Percentiles rank a stretch among this genome's conserved stretches.
phyloP scores from a whole-genome alignment of 2,329 filamentous ascomycete species.

The Aspergillus udagawae region DNA sequence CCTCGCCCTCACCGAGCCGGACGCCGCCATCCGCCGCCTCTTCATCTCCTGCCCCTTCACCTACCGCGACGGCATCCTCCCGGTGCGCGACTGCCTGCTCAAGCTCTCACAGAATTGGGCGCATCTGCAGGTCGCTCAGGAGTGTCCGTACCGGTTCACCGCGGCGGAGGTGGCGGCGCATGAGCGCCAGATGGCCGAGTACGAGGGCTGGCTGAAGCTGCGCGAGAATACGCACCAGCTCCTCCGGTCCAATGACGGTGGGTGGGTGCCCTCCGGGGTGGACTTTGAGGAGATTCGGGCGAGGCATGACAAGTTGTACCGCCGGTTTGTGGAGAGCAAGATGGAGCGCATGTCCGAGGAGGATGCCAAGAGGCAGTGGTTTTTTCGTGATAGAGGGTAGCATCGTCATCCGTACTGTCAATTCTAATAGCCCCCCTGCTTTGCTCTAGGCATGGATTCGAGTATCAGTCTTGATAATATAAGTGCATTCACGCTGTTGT shows the following conservation, averaged over 20 bases:
- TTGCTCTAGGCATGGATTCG: too few species aligned
- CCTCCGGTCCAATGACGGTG: slow-evolving; percentile 11
- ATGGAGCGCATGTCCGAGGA: slow-evolving; percentile 6
- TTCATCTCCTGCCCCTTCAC: slow-evolving; percentile 12
- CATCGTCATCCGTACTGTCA: too few species aligned
- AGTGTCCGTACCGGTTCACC: slow-evolving; percentile 12
- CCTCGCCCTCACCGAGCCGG: slow-evolving; percentile 14
- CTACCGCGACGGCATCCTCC: slow-evolving; percentile 13
- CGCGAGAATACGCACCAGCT: slow-evolving; percentile 12
- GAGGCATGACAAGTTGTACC: slow-evolving; percentile 10
- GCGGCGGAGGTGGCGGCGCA: slow-evolving; percentile 9
- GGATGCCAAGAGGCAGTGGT: slow-evolving; percentile 15
- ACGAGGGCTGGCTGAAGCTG: slow-evolving; percentile 13
- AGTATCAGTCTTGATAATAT: too few species aligned
- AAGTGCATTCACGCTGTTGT: too few species aligned
- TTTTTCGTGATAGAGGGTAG: slow-evolving; percentile 10
- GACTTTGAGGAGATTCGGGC: slow-evolving; percentile 11
- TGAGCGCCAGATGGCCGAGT: slow-evolving; percentile 7
- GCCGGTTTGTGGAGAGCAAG: slow-evolving; percentile 9
- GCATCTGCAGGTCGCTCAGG: slow-evolving; percentile 1
- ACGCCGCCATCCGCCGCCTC: slow-evolving; percentile 11
- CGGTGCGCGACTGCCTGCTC: slow-evolving; percentile 10
- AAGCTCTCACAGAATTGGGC: slow-evolving; percentile 13
- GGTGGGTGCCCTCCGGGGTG: slow-evolving; percentile 12
- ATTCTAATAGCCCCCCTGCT: too few species aligned